These are phyloP conservation scores for Yamadazyma jaroonii DNA, from an alignment of 1,139 yeast species.

Conservation along the genomic window DNA sequence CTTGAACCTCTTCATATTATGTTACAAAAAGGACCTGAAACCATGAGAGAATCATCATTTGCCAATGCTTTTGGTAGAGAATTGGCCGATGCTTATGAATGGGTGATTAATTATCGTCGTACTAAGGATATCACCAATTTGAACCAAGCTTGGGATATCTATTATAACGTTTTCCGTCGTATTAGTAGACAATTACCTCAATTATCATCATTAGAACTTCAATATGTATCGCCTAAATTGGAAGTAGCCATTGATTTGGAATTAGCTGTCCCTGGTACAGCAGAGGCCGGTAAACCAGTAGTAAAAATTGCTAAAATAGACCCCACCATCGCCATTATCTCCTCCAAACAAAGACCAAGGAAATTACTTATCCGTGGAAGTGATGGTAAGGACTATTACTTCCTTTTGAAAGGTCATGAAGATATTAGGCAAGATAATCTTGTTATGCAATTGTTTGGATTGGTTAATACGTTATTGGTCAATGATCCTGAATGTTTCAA, in stretches of 20 bases:
- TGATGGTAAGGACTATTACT: conserved; percentile 88
- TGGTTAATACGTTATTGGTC: conserved; percentile 84
- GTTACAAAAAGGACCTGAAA: conserved; percentile 85
- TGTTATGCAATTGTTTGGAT: conserved; percentile 96
- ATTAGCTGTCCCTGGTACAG: conserved; percentile 92
- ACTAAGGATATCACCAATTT: conserved; percentile 84
- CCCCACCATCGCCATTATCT: conserved; percentile 81
- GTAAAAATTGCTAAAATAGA: conserved; percentile 73
- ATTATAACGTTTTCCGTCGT: conserved; percentile 88
- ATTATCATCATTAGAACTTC: conserved; percentile 79
- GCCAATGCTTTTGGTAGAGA: conserved; percentile 94
- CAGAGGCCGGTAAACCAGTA: conserved; percentile 79
- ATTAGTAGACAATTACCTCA: conserved; percentile 89
- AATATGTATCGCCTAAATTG: conserved; percentile 89
- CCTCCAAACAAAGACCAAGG: conserved; percentile 96
- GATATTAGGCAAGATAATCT: conserved; percentile 96
- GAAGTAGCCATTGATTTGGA: conserved; percentile 77
- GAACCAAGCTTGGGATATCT: conserved; percentile 97
- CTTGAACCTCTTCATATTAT: conserved; percentile 84
- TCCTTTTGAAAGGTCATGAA: conserved; percentile 88
- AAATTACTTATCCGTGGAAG: conserved; percentile 75
- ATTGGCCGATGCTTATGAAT: conserved; percentile 86
- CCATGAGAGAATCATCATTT: conserved; percentile 89
- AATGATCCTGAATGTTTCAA: conserved; percentile 96
- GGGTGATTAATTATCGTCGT: conserved; percentile 83